Base-by-base conservation (phyloP, 192 early-diverging fungal genomes). In the Podila verticillata region DNA sequence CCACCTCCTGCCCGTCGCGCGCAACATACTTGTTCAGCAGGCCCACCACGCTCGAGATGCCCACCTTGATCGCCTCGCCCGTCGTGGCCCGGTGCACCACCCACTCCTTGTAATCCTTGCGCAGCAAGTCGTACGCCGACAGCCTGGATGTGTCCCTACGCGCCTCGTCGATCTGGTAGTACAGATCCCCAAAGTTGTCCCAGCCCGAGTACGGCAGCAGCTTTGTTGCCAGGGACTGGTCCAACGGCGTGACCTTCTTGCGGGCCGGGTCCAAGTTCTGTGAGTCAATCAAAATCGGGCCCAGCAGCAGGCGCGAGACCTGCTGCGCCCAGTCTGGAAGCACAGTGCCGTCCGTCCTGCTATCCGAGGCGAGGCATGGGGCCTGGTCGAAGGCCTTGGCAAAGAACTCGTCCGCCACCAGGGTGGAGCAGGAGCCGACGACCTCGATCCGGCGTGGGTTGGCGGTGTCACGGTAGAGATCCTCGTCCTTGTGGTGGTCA, bases 21-120 rank as follows among this genome's bases (percentile, higher is more conserved):
- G 85, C 66, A 10, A 75, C 65, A 85, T 88, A 89, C 36, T 75
- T 84, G 22, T 68, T 35, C 22, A 94, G 57, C 31, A 79, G 68
- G 73, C 88, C 92, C 9, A 77, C 39, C 0, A 94, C 85, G 51
- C 87, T 85, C 47, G 84, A 86, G 58, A 94, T 92, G 1, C 93
- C 93, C 22, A 93, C 51, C 29, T 75, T 70, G 56, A 85, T 69
- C 0, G 63, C 67, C 57, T 84, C 58, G 4, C 58, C 68, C 7
- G 75, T 64, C 4, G 44, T 47, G 63, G 92, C 89, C 70, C 93
- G 48, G 2, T 1, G 24, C 9, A 83, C 68, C 0, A 69, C 65
- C 83, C 86, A 92, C 62, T 94, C 89, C 72, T 95, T 95, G 82
- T 94, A 95, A 82, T 95, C 93, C 65, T 89, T 92, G 5, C 88